These are phyloP conservation scores for Aspergillus transmontanensis DNA, from an alignment of 2,329 filamentous ascomycete genomes.

Conservation along the genomic window DNA sequence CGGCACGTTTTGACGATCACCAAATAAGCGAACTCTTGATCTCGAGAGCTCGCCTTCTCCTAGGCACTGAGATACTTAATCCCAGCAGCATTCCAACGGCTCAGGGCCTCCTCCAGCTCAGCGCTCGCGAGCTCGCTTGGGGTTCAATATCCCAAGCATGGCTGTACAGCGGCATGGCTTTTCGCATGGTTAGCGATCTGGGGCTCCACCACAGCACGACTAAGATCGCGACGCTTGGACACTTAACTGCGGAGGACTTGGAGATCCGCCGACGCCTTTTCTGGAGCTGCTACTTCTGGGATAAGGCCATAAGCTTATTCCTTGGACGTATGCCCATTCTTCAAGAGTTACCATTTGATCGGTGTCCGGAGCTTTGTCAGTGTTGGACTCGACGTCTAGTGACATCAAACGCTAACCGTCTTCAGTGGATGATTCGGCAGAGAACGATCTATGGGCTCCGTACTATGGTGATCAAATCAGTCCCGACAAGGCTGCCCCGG, in stretches of 20 bases:
- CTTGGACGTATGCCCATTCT: constrained; percentile 30
- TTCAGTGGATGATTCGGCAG: constrained; percentile 30
- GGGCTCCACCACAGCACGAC: constrained; percentile 30
- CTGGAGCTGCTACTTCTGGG: constrained; percentile 36
- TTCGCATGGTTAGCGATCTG: constrained; percentile 34
- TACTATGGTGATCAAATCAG: constrained; percentile 27
- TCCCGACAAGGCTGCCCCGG: constrained; percentile 16
- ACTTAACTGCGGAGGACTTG: constrained; percentile 30
- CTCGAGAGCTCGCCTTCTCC: constrained; percentile 24
- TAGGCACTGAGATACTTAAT: constrained; percentile 31
- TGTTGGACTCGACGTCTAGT: constrained; percentile 13
- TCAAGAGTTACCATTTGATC: background rate
- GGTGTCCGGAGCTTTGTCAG: background rate
- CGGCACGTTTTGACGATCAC: constrained; percentile 18
- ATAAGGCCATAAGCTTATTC: constrained; percentile 34
- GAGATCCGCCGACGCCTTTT: constrained; percentile 33
- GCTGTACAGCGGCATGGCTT: constrained; percentile 33
- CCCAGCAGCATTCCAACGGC: constrained; percentile 31
- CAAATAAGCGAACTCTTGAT: constrained; percentile 18
- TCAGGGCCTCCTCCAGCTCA: constrained; percentile 33
- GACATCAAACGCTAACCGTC: constrained; percentile 21
- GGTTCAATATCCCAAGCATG: constrained; percentile 30
- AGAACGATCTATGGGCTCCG: constrained; percentile 30
- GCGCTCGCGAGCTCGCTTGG: constrained; percentile 30
- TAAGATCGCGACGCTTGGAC: constrained; percentile 24